Conservation (phyloP, 257 asterid species). For the Ilex asprella region DNA sequence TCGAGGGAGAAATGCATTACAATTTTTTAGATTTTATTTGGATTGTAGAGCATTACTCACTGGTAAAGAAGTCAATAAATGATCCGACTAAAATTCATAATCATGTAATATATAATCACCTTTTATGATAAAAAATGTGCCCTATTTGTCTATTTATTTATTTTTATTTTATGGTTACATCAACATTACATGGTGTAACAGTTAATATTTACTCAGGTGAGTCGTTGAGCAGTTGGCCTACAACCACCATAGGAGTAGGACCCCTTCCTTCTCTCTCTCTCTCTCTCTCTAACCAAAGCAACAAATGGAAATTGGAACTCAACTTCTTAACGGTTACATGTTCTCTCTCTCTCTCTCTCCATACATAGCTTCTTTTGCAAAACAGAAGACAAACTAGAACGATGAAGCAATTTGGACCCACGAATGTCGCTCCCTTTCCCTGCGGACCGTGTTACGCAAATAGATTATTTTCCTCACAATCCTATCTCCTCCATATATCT, state of each 20-base stretch:
- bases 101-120: no score
- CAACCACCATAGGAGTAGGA: conserved; percentile 6
- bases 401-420: conserved; percentile 15
- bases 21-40: no score
- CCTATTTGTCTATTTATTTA: no score
- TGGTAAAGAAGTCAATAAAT: no score
- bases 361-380: background rate
- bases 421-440: conserved; percentile 9
- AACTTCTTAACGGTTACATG: conserved; percentile 26
- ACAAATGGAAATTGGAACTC: conserved; percentile 17
- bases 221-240: conserved; percentile 36
- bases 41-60: no score
- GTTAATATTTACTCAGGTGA: background rate
- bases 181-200: no score
- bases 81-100: no score
- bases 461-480: conserved; percentile 1
- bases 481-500: conserved; percentile 27
- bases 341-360: conserved; percentile 3
- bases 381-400: background rate
- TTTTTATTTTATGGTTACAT: no score
- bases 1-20: no score
- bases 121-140: no score
- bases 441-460: conserved; percentile 18
- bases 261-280: background rate
- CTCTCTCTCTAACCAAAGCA: background rate